phyloP scores from a whole-genome alignment of 2,329 filamentous ascomycete genomes.

The Ophiocordyceps australis region DNA sequence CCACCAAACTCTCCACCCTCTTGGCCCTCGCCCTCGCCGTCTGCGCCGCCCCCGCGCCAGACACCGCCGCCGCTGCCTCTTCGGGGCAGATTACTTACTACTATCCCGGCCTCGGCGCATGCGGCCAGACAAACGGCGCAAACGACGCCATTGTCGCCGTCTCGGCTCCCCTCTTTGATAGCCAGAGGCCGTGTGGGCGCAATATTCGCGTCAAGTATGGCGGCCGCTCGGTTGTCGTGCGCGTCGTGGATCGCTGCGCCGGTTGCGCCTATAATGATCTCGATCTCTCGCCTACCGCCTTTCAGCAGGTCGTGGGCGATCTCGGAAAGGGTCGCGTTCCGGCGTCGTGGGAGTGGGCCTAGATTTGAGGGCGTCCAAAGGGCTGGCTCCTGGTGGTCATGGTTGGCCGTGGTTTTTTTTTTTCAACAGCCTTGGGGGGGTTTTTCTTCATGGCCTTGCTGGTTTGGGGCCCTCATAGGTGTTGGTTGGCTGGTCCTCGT shows the following conservation, averaged over 20 bases:
- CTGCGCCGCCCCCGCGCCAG: slow-evolving; percentile 1
- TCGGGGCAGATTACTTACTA: slow-evolving; percentile 31
- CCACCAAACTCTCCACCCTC: slow-evolving; percentile 5
- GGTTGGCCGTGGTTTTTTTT: not conserved
- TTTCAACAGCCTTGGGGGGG: too few relatives aligned
- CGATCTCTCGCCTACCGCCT: slow-evolving; percentile 27
- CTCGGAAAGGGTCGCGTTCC: slow-evolving; percentile 7
- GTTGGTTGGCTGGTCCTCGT: too few relatives aligned
- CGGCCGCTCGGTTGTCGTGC: slow-evolving; percentile 31
- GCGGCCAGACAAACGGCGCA: slow-evolving; percentile 36
- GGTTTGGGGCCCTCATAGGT: too few relatives aligned
- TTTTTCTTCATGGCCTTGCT: too few relatives aligned
- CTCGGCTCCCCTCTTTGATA: slow-evolving; percentile 49
- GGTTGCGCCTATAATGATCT: slow-evolving; percentile 26
- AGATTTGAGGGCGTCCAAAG: not conserved
- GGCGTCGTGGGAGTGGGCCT: slow-evolving; percentile 9
- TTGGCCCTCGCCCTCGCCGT: slow-evolving; percentile 5
- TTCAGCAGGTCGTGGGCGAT: slow-evolving; percentile 21
- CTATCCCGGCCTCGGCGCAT: slow-evolving; percentile 46
- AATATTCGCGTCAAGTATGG: slow-evolving; percentile 42
- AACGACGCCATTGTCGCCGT: slow-evolving; percentile 47
- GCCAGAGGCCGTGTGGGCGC: slow-evolving; percentile 37
- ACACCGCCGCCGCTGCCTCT: not conserved
- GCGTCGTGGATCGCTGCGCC: slow-evolving; percentile 49
- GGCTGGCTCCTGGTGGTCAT: not conserved